phyloP scores from a whole-genome alignment of 2,329 filamentous ascomycete species.

The Trichoderma endophyticum region DNA sequence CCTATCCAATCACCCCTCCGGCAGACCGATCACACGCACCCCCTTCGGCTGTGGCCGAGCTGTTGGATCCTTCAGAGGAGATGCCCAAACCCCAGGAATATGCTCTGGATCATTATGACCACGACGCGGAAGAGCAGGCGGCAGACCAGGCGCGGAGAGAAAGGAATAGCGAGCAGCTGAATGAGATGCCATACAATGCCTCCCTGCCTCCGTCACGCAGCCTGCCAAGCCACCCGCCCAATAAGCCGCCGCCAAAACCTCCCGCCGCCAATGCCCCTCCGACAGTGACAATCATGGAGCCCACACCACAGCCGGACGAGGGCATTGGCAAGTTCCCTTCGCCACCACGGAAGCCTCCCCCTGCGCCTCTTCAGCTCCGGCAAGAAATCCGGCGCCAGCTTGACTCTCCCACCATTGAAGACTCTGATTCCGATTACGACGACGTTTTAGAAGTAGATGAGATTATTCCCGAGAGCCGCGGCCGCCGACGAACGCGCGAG shows the following conservation, averaged over 20 bases:
- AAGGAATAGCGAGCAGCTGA: constrained; percentile 40
- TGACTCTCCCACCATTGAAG: constrained; percentile 46
- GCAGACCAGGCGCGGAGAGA: constrained; percentile 46
- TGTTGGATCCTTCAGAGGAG: constrained; percentile 52
- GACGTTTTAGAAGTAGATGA: constrained; percentile 70
- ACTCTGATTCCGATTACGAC: constrained; percentile 79
- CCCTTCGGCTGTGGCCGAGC: constrained; percentile 45
- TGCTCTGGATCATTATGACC: constrained; percentile 54
- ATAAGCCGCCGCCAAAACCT: constrained; percentile 50
- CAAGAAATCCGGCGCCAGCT: constrained; percentile 26
- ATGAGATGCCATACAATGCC: constrained; percentile 50
- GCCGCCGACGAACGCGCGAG: constrained; percentile 78
- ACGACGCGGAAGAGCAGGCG: constrained; percentile 50
- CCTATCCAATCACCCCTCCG: constrained; percentile 64
- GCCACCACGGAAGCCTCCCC: constrained; percentile 75
- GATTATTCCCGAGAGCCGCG: constrained; percentile 59
- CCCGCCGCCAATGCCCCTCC: constrained; percentile 38
- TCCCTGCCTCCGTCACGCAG: constrained; percentile 56
- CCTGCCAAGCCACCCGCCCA: constrained; percentile 50
- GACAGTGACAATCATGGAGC: constrained; percentile 40
- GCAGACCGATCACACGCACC: constrained; percentile 45
- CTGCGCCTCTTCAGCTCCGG: constrained; percentile 73
- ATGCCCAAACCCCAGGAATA: constrained; percentile 63
- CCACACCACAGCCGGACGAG: constrained; percentile 45
- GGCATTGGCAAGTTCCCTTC: constrained; percentile 52